Percentiles rank a stretch among this genome's conserved stretches.
Conservation (phyloP, 129 eudicot species). For the Smallanthus sonchifolius region DNA sequence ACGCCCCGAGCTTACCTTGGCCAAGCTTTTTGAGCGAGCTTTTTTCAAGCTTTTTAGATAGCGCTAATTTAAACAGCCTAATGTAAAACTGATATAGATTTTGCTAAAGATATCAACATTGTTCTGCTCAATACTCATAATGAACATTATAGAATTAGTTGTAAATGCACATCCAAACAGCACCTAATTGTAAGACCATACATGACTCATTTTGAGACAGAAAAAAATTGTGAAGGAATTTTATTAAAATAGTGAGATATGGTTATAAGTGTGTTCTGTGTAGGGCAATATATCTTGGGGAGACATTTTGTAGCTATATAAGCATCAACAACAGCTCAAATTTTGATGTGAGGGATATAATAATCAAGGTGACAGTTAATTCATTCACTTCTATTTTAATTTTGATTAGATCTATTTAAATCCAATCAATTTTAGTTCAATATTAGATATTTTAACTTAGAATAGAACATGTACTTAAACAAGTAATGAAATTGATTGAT, state of each 20-base stretch:
- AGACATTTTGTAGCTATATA: conserved; percentile 89
- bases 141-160: background rate
- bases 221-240: too few relatives aligned
- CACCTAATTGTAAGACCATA: too few relatives aligned
- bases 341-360: conserved; percentile 74
- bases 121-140: background rate
- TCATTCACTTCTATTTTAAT: background rate
- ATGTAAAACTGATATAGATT: background rate
- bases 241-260: background rate
- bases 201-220: too few relatives aligned
- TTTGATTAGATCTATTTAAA: background rate
- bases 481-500: background rate
- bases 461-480: background rate
- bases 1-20: too few relatives aligned
- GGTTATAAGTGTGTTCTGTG: conserved; percentile 1
- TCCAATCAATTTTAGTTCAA: background rate
- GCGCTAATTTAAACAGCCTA: background rate
- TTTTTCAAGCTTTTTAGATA: too few relatives aligned
- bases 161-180: background rate
- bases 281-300: conserved; percentile 96
- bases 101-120: background rate
- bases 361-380: conserved; percentile 56
- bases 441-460: background rate
- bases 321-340: conserved; percentile 91
- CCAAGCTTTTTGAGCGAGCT: too few relatives aligned